phyloP scores from a whole-genome alignment of 2,329 filamentous ascomycete genomes.

The Sporothrix phasma region DNA sequence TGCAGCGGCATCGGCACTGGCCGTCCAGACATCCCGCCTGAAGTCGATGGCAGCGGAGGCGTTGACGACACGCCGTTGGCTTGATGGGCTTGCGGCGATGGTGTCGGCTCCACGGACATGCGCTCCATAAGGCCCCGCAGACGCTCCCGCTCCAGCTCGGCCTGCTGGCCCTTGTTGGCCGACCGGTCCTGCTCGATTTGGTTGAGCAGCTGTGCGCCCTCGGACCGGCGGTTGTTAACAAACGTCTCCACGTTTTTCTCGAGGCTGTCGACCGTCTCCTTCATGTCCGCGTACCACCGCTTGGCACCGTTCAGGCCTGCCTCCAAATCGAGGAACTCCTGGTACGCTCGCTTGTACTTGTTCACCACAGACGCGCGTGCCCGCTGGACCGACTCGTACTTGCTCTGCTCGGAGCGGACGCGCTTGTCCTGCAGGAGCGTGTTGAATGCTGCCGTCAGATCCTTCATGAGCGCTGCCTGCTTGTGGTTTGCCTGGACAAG shows the following conservation, averaged over 20 bases:
- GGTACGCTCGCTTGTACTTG: conserved; percentile 83
- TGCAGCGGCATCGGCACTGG: conserved; percentile 29
- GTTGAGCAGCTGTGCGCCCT: conserved; percentile 79
- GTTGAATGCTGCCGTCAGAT: conserved; percentile 80
- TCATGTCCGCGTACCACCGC: conserved; percentile 92
- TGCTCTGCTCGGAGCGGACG: conserved; percentile 86
- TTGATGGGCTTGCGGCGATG: conserved; percentile 25
- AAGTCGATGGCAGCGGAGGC: conserved; percentile 6
- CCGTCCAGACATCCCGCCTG: conserved; percentile 22
- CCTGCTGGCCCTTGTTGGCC: conserved; percentile 48
- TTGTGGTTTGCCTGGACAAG: conserved; percentile 92
- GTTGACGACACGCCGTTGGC: neutral
- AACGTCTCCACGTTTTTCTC: conserved; percentile 96
- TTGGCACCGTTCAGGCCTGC: conserved; percentile 81
- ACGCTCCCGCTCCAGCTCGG: conserved; percentile 77
- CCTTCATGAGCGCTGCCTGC: conserved; percentile 88
- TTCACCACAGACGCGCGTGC: conserved; percentile 72
- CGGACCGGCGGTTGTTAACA: conserved; percentile 84
- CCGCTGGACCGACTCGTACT: conserved; percentile 80
- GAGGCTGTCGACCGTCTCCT: conserved; percentile 81
- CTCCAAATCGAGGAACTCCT: conserved; percentile 82
- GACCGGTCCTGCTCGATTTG: conserved; percentile 76
- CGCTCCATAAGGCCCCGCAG: conserved; percentile 87
- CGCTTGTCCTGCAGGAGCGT: conserved; percentile 86
- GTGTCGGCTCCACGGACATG: conserved; percentile 71